Base-by-base conservation (phyloP, 192 early-diverging fungal species). In the Phycomyces nitens region DNA sequence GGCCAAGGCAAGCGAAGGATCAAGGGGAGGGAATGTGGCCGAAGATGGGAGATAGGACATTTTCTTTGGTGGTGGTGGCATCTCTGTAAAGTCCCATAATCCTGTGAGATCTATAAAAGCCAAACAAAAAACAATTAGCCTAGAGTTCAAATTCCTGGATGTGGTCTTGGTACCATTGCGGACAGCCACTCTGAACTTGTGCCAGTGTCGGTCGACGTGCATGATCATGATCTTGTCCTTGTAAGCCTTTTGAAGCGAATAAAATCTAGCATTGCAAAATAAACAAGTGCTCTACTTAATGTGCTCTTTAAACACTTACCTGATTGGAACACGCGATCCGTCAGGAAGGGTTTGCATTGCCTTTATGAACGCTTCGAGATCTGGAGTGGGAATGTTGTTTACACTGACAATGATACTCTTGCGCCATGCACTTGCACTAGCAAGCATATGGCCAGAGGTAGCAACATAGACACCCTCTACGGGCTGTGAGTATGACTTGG, bases 201-300 rank as follows among this genome's bases (percentile, higher is more conserved):
- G 82, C 94, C 94, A 98, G 68, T 94, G 93, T 58, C 92, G 79
- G 67, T 94, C 88, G 8, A 94, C 86, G 58, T 82, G 86, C 78
- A 94, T 92, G 51, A 98, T 88, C 68, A 84, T 84, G 14, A 98
- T 82, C 49, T 83, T 85, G 56, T 89, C 86, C 27, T 87, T 87
- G 75, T 95, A 86, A 8, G 91, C 85, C 60, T 92, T 88, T 18
- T 83, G 86, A 11, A 98, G 84, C 9, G 83, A 72, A 69, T 91
- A 95, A 79, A 86, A 94, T 21, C 70, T 65, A 14, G 80, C 53
- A 1, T 72, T 11, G n/a, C 34, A 5, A 34, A 34, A 34, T 34
- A 34, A 34, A 34, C 11, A 24, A 20, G 7, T 47, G 3, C 27
- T 44, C 15, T 7, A 27, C 21, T 49, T 21, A 5, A 18, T 49